Percentiles rank a stretch among this genome's conserved stretches.
Evolutionary conservation across 129 eudicot species (phyloP).

Genomic region (Flaveria brownii): DNA sequence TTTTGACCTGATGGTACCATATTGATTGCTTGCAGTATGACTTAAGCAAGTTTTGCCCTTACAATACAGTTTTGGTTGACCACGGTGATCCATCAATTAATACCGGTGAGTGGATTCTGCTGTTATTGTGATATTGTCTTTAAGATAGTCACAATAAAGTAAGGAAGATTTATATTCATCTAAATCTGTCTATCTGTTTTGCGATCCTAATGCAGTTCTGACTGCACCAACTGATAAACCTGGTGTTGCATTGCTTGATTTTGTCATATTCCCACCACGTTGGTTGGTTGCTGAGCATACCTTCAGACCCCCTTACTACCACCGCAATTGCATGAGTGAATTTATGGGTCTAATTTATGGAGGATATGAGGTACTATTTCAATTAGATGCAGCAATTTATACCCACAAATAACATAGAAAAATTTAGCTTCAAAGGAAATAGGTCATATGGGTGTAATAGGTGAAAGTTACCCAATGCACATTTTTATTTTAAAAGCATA

Average conservation of each 20-base stretch:
- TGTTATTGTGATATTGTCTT: not conserved
- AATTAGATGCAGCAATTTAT: not conserved
- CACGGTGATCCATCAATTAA: conserved; percentile 98
- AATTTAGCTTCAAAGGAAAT: not conserved
- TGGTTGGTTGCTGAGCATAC: conserved; percentile 99
- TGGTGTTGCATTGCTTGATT: conserved; percentile 98
- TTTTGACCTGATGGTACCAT: not conserved
- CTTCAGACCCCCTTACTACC: conserved; percentile 96
- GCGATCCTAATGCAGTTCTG: conserved; percentile 59
- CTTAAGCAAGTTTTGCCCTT: conserved; percentile 86
- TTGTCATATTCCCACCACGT: conserved; percentile 97
- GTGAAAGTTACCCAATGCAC: not conserved
- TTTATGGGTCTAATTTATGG: conserved; percentile 98
- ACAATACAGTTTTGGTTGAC: conserved; percentile 86
- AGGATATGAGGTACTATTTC: conserved; percentile 72
- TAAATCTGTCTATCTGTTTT: conserved; percentile 1
- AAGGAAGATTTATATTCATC: not conserved
- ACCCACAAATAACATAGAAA: not conserved
- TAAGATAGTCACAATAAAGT: not conserved
- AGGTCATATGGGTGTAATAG: not conserved
- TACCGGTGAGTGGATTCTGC: conserved; percentile 53
- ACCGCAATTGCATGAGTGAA: conserved; percentile 99
- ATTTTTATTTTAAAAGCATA: not conserved
- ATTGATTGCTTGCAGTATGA: conserved; percentile 66
- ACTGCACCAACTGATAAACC: conserved; percentile 96